Evolutionary conservation across 805 yeast species (phyloP).

Genomic region (Kazachstania kunashirensis): DNA sequence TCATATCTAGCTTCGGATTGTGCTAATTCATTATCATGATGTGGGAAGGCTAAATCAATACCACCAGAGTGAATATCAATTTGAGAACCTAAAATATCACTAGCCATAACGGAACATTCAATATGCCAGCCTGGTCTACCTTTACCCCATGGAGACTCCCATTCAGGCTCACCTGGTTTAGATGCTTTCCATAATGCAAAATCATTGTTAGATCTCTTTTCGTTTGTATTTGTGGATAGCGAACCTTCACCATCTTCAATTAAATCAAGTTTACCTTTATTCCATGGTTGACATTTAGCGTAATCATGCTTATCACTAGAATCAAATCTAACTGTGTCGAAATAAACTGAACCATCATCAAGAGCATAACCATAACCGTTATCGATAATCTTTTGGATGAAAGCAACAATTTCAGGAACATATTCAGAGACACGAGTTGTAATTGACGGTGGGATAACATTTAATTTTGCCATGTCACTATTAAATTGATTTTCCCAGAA

Average conservation of each 20-base stretch:
- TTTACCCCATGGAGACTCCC: constrained; percentile 93
- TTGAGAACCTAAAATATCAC: constrained; percentile 68
- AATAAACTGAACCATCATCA: constrained; percentile 88
- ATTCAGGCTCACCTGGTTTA: constrained; percentile 93
- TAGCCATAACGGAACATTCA: constrained; percentile 98
- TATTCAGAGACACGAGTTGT: constrained; percentile 94
- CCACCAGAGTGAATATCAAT: constrained; percentile 98
- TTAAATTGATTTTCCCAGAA: constrained; percentile 84
- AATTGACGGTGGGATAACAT: constrained; percentile 74
- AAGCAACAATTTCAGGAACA: constrained; percentile 81
- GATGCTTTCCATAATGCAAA: constrained; percentile 96
- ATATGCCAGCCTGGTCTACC: constrained; percentile 99
- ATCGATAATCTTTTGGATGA: constrained; percentile 60
- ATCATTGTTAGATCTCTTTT: constrained; percentile 70
- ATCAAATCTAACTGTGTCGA: constrained; percentile 81
- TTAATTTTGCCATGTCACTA: constrained; percentile 74
- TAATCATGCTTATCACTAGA: constrained; percentile 61
- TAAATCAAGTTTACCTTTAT: constrained; percentile 75
- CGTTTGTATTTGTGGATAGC: constrained; percentile 41
- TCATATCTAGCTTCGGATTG: constrained; percentile 91
- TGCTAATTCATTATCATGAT: constrained; percentile 96
- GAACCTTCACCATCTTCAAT: constrained; percentile 96
- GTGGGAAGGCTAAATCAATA: constrained; percentile 95
- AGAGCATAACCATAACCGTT: constrained; percentile 83
- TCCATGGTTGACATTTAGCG: constrained; percentile 98